Evolutionary conservation across 257 asterid genomes (phyloP), one percentile per base, ranked within the genome.

Genomic region (Paulownia fortunei): DNA sequence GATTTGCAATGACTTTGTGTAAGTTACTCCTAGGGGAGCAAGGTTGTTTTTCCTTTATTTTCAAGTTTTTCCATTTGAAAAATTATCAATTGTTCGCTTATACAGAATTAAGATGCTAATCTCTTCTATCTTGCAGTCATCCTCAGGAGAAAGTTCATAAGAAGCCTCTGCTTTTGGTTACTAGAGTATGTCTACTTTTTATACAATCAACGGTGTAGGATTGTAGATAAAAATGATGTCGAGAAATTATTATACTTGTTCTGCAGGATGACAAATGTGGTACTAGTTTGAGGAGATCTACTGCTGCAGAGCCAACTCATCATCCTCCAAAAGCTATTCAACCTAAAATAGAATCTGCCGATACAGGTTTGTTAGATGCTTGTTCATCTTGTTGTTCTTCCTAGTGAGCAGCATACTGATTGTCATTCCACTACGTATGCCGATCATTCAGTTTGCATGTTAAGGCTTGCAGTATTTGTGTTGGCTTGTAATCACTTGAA

Each of bases 201-300:
- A 2, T n/a, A 58, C 19, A 16, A 42, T 27, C 32, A 58, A 21
- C 41, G 54, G 76, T 30, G 42, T 49, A 26, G n/a, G n/a, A 9
- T 71, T 30, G 10, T 51, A 27, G 6, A 73, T 13, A 1, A 73
- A 44, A 73, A 41, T 34, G 65, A 58, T 58, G 26, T 60, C 18
- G 32, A 24, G 30, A 23, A 6, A 39, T 0, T 58, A 58, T 12
- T 6, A 12, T 59, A 26, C 6, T 73, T 59, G 26, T 42, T 71
- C 7, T 19, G 3, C 70, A 60, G 79, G 79, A 27, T 60, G 79
- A 60, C 15, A 44, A 61, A 26, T 42, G 13, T 74, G 47, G 61
- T 60, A 4, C 52, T 51, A 5, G 62, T 46, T 69, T 49, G 47
- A 12, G 63, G 47, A 27, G 58, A 32, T 60, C 66, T 37, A 19